These are phyloP conservation scores for Brassica juncea DNA, from an alignment of 345 rosid genomes.

Conservation along the genomic window DNA sequence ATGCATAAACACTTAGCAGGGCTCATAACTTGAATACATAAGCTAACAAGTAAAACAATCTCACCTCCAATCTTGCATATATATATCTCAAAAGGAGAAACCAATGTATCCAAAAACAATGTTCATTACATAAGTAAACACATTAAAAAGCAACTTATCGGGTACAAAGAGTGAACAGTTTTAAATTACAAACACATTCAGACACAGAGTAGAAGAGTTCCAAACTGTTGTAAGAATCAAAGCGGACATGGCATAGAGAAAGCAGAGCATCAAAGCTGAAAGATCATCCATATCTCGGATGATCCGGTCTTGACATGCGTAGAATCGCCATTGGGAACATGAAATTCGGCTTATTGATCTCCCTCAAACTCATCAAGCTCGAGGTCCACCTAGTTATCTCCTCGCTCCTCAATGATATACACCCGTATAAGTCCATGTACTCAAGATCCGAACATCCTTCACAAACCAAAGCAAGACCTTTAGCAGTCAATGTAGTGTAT, in stretches of 20 bases:
- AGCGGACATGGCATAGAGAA: neutral
- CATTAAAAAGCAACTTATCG: conserved; percentile 29
- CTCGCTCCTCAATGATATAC: conserved; percentile 53
- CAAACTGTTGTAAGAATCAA: neutral
- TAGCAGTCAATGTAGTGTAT: conserved; percentile 55
- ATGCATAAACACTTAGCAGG: neutral
- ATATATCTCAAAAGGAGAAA: neutral
- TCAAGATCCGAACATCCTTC: conserved; percentile 57
- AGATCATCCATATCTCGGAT: conserved; percentile 54
- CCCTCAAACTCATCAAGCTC: conserved; percentile 51
- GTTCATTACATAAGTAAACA: conserved; percentile 12
- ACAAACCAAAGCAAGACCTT: conserved; percentile 53
- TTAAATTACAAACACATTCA: neutral
- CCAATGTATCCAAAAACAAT: neutral
- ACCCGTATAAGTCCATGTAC: conserved; percentile 61
- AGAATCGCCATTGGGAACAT: conserved; percentile 53
- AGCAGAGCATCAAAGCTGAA: neutral
- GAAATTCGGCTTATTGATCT: conserved; percentile 56
- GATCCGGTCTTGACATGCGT: conserved; percentile 55
- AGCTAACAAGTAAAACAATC: neutral
- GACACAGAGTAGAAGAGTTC: neutral
- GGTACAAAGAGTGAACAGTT: conserved; percentile 4
- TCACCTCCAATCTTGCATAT: neutral
- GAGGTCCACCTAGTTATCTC: conserved; percentile 43
- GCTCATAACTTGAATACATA: neutral